Evolutionary conservation across 306 rosid genomes (phyloP).

Genomic region (Glycine tomentella): DNA sequence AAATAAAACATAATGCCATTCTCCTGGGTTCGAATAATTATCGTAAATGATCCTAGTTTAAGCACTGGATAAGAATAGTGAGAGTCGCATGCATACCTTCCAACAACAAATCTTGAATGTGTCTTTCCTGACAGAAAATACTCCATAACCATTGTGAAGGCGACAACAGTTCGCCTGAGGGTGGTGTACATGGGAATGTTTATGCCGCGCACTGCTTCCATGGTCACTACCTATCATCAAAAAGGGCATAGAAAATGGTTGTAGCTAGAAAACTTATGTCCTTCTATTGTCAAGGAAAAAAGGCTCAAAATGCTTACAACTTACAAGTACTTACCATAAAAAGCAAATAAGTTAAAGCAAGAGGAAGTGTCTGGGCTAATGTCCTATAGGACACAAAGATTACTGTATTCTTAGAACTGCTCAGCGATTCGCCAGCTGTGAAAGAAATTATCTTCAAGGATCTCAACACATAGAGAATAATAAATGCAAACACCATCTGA

Average conservation of each 20-base stretch:
- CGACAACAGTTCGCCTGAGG: conserved; percentile 74
- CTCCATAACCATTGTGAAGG: conserved; percentile 74
- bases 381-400: conserved; percentile 56
- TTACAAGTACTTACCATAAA: conserved; percentile 61
- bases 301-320: background rate
- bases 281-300: conserved; percentile 5
- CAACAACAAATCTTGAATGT: conserved; percentile 64
- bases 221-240: conserved; percentile 66
- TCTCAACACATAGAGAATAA: conserved; percentile 65
- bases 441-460: conserved; percentile 66
- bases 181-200: conserved; percentile 82
- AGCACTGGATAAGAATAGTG: conserved; percentile 20
- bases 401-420: conserved; percentile 52
- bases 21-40: no score
- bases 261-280: conserved; percentile 12
- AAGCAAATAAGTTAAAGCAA: conserved; percentile 66
- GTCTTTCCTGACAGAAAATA: conserved; percentile 60
- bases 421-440: conserved; percentile 53
- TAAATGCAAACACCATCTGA: conserved; percentile 60
- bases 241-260: conserved; percentile 6
- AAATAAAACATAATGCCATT: background rate
- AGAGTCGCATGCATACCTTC: conserved; percentile 54
- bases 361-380: conserved; percentile 66
- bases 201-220: conserved; percentile 79
- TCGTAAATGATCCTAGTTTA: background rate